Conservation (phyloP, 768 basidiomycete genomes). For the Suillus subluteus region DNA sequence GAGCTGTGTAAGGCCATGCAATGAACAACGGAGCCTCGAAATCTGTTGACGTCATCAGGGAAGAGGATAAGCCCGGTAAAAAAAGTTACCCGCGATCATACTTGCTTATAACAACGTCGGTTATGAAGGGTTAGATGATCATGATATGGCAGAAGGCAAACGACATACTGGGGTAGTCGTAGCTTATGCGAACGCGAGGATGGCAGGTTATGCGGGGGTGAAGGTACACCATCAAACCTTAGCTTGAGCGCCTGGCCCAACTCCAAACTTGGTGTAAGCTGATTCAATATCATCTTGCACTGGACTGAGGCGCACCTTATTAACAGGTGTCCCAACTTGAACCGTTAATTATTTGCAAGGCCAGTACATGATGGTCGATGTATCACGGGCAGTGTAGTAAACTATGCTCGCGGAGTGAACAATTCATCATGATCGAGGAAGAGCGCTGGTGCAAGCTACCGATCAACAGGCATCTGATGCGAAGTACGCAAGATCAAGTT, state of each 20-base stretch:
- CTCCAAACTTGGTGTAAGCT: background rate
- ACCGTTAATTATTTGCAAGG: background rate
- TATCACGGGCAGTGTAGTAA: background rate
- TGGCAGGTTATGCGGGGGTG: background rate
- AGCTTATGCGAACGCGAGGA: background rate
- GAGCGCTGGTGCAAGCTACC: background rate
- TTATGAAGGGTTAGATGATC: background rate
- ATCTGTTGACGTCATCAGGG: background rate
- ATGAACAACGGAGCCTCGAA: background rate
- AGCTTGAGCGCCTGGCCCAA: background rate
- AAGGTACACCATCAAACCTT: background rate
- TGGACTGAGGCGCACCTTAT: background rate
- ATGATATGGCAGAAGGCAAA: background rate
- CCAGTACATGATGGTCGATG: background rate
- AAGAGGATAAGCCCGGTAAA: background rate
- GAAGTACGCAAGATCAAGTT: slow-evolving; percentile 3
- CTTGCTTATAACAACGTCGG: background rate
- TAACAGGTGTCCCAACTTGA: background rate
- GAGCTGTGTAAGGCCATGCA: background rate
- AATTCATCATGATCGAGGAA: background rate
- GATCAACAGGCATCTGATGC: background rate
- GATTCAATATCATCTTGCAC: background rate
- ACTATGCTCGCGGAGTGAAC: background rate
- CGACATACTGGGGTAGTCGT: background rate
- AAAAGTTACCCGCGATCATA: background rate